Percentiles rank a stretch among this genome's conserved stretches.
These are phyloP conservation scores for Backusella tuberculispora DNA, from an alignment of 192 early-diverging fungal species.

Conservation along the genomic window DNA sequence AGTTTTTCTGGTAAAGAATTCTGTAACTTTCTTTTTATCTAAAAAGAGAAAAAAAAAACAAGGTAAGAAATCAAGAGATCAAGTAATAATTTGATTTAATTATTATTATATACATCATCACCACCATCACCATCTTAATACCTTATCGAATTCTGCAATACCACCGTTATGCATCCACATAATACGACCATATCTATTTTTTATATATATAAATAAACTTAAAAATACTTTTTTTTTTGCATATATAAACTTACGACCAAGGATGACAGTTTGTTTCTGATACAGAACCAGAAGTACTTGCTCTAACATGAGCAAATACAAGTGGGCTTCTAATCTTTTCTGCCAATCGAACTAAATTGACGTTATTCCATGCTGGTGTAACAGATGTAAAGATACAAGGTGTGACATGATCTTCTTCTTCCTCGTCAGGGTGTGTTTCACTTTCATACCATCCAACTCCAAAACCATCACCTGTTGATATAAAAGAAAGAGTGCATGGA, in stretches of 20 bases:
- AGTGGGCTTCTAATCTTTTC: conserved; percentile 74
- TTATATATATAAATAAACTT: background rate
- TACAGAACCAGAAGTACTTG: conserved; percentile 73
- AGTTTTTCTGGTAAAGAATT: conserved; percentile 67
- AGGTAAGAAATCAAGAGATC: background rate
- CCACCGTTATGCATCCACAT: conserved; percentile 89
- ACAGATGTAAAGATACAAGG: conserved; percentile 84
- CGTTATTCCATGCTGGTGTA: conserved; percentile 82
- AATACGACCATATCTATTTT: conserved; percentile 56
- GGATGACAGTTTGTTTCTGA: conserved; percentile 79
- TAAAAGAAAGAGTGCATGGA: background rate
- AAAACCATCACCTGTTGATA: conserved; percentile 66
- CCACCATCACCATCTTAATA: conserved; percentile 14
- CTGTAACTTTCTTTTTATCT: conserved; percentile 73
- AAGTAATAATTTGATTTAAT: background rate
- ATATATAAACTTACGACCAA: conserved; percentile 50
- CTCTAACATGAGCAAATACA: conserved; percentile 82
- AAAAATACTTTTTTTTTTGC: background rate
- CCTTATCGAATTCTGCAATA: conserved; percentile 65
- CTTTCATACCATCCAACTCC: conserved; percentile 80
- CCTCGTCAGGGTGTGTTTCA: conserved; percentile 51
- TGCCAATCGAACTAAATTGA: conserved; percentile 73
- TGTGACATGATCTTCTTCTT: conserved; percentile 45
- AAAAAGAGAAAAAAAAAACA: background rate
- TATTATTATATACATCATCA: background rate